A percentile compares a stretch with the other conserved stretches of the same genome.
phyloP scores from a whole-genome alignment of 805 yeast genomes.

The Zygosaccharomyces pseudorouxii region DNA sequence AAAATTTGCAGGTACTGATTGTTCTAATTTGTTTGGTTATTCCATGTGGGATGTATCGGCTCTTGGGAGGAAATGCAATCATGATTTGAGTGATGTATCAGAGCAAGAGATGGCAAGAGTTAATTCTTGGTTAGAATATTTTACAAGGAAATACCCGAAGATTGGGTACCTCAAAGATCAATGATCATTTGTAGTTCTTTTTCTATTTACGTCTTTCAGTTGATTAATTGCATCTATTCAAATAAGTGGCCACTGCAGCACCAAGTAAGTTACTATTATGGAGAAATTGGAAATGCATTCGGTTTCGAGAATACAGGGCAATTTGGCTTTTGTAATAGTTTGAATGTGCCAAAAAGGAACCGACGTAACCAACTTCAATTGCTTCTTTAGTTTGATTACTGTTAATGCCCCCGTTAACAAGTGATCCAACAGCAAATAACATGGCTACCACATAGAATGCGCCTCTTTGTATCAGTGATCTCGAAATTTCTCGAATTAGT shows the following conservation, averaged over 20 bases:
- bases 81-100: slow-evolving; percentile 11
- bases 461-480: slow-evolving; percentile 24
- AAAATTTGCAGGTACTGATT: slow-evolving; percentile 25
- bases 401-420: not conserved
- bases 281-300: slow-evolving; percentile 17
- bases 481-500: slow-evolving; percentile 12
- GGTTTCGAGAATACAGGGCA: slow-evolving; percentile 10
- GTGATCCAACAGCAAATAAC: slow-evolving; percentile 7
- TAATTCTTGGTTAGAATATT: slow-evolving; percentile 21
- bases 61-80: slow-evolving; percentile 15
- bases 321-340: slow-evolving; percentile 20
- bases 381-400: not conserved
- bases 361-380: slow-evolving; percentile 27
- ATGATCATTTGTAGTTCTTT: not conserved
- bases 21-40: slow-evolving; percentile 21
- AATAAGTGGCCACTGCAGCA: slow-evolving; percentile 23
- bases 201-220: not conserved
- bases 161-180: slow-evolving; percentile 14
- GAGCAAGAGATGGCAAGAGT: slow-evolving; percentile 15
- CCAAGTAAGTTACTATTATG: slow-evolving; percentile 30
- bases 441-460: slow-evolving; percentile 23
- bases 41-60: slow-evolving; percentile 21
- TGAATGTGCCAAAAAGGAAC: slow-evolving; percentile 26
- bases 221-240: slow-evolving; percentile 2
- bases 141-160: slow-evolving; percentile 21